Conservation (phyloP, 805 yeast species). For the Blastobotrys terrestris region DNA sequence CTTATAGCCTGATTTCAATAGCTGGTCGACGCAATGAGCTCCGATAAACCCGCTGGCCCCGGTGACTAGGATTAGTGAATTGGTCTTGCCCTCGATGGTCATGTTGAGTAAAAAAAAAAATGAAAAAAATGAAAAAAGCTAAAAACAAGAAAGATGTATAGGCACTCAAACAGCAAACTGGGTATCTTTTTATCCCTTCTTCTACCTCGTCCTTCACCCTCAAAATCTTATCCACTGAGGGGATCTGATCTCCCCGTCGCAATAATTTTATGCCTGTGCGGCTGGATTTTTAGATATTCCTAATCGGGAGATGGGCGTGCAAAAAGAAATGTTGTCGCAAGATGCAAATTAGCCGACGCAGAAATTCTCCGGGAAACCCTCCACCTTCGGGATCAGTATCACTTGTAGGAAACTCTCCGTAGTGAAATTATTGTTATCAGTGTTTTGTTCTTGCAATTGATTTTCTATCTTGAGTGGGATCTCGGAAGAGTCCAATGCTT, state of each 20-base stretch:
- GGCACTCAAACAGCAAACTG: not conserved
- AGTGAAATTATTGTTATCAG: no score
- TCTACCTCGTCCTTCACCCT: not conserved
- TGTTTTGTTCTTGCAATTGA: no score
- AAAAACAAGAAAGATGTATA: not conserved
- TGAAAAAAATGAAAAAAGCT: not conserved
- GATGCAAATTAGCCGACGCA: not conserved
- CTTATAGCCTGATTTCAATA: constrained; percentile 34
- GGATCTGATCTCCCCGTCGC: not conserved
- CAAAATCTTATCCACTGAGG: not conserved
- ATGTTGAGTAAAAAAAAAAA: not conserved
- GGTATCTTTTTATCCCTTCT: not conserved
- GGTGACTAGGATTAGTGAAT: constrained; percentile 34
- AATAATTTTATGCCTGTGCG: not conserved
- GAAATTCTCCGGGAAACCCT: no score
- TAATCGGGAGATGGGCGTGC: not conserved
- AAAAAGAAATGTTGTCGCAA: not conserved
- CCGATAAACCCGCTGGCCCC: constrained; percentile 51
- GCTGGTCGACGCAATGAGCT: constrained; percentile 38
- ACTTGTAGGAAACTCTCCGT: no score
- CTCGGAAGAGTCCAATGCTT: no score
- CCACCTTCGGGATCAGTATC: no score
- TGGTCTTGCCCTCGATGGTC: not conserved
- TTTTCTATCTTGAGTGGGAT: no score
- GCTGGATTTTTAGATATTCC: not conserved